Conservation (phyloP, 2,329 filamentous ascomycete species). For the Arthrocladium fulminans region DNA sequence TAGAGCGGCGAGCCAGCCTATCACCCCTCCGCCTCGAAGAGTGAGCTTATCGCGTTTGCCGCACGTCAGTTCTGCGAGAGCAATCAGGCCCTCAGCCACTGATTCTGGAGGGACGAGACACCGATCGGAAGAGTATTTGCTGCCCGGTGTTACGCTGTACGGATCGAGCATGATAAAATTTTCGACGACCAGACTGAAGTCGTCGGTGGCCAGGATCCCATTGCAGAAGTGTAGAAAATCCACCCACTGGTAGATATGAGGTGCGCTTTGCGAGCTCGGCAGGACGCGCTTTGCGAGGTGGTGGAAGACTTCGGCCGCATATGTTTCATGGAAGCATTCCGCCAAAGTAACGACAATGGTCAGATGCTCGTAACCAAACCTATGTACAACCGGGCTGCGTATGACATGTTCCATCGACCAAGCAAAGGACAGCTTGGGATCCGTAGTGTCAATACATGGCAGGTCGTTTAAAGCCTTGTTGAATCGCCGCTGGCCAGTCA, state of each 20-base stretch:
- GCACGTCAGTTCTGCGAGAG: constrained; percentile 15
- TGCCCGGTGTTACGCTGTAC: constrained; percentile 8
- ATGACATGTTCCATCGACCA: constrained; percentile 17
- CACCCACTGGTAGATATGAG: constrained; percentile 19
- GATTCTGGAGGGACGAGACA: constrained; percentile 11
- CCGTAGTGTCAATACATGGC: constrained; percentile 11
- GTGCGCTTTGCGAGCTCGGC: constrained; percentile 14
- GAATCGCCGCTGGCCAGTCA: constrained; percentile 12
- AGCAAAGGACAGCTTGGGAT: constrained; percentile 15
- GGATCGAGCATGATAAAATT: constrained; percentile 19
- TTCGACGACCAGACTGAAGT: constrained; percentile 20
- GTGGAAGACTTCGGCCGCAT: constrained; percentile 15
- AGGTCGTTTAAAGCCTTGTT: constrained; percentile 8
- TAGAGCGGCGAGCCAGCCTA: constrained; percentile 20
- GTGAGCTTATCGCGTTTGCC: constrained; percentile 15
- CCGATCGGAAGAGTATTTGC: neutral
- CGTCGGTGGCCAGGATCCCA: constrained; percentile 17
- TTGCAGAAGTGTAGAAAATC: constrained; percentile 15
- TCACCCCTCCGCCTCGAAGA: constrained; percentile 16
- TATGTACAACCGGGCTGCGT: constrained; percentile 15
- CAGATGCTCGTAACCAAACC: constrained; percentile 18
- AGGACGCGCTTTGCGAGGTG: constrained; percentile 11
- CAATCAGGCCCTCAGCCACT: constrained; percentile 14
- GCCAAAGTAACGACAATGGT: constrained; percentile 16
- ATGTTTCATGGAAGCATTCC: constrained; percentile 19